A percentile compares a stretch with the other conserved stretches of the same genome.
These are phyloP conservation scores for Hymenoscyphus salicellus DNA, from an alignment of 2,329 filamentous ascomycete species.

Conservation along the genomic window DNA sequence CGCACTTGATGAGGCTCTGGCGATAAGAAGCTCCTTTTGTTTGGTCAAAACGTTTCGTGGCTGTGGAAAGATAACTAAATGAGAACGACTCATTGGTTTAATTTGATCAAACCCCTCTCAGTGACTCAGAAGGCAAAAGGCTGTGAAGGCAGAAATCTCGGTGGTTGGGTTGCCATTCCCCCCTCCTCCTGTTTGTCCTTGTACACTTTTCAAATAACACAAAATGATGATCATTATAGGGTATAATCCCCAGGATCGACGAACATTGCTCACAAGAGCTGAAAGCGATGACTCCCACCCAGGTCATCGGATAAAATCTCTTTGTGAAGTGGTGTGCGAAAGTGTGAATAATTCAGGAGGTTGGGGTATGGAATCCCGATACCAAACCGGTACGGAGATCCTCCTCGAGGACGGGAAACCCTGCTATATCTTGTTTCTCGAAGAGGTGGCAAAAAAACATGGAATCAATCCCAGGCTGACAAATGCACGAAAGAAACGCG, in stretches of 20 bases:
- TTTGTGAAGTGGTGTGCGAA: too few species aligned
- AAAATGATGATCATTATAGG: neutral
- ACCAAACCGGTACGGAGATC: neutral
- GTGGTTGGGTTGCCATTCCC: too few species aligned
- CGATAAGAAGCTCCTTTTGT: neutral
- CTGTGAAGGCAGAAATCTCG: neutral
- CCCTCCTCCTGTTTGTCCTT: too few species aligned
- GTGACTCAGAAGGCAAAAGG: neutral
- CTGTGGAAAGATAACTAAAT: neutral
- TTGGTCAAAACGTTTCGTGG: neutral
- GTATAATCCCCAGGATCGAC: neutral
- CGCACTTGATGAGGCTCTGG: neutral
- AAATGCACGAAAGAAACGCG: neutral
- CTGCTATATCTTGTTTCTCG: neutral
- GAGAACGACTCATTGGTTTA: neutral
- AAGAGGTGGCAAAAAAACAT: neutral
- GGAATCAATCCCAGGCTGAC: neutral
- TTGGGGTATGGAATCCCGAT: neutral
- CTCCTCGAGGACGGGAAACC: conserved; percentile 1
- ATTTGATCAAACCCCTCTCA: neutral
- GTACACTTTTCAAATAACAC: neutral
- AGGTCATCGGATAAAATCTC: neutral
- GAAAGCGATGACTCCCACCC: neutral
- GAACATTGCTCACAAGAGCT: neutral
- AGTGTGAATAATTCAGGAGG: neutral